Conservation (phyloP, 345 rosid genomes). For the Crucihimalaya himalaica region DNA sequence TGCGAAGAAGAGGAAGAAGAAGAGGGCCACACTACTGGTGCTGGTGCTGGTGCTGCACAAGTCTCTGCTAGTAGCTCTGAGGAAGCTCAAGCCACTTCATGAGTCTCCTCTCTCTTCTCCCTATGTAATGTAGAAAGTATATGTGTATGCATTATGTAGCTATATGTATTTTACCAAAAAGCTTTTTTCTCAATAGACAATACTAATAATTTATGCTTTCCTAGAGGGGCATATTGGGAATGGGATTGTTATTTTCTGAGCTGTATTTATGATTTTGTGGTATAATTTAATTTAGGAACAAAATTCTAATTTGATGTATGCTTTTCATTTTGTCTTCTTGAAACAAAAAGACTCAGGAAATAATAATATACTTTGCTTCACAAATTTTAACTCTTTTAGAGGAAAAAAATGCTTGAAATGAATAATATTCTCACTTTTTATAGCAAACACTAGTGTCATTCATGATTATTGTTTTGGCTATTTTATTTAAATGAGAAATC, state of each 20-base stretch:
- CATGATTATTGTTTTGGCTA: too few relatives aligned
- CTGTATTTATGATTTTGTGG: constrained; percentile 1
- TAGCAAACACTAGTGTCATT: too few relatives aligned
- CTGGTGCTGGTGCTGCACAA: neutral
- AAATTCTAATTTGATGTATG: neutral
- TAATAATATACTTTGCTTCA: too few relatives aligned
- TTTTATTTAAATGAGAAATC: too few relatives aligned
- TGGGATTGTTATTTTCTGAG: neutral
- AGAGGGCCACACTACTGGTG: constrained; percentile 2
- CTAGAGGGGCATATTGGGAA: neutral
- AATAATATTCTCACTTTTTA: too few relatives aligned
- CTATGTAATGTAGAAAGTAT: constrained; percentile 28
- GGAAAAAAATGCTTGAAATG: too few relatives aligned
- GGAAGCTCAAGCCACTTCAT: constrained; percentile 43
- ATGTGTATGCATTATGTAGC: constrained; percentile 35
- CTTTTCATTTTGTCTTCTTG: neutral
- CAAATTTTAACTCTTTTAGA: too few relatives aligned
- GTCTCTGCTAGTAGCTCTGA: constrained; percentile 69
- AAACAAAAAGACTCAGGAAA: neutral
- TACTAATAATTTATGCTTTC: constrained; percentile 9
- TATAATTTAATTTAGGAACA: neutral
- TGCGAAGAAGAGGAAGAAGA: constrained; percentile 65
- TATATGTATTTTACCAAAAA: constrained; percentile 31
- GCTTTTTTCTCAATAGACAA: constrained; percentile 6
- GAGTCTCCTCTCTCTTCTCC: constrained; percentile 13